Percentiles rank a stretch among this genome's conserved stretches.
Conservation (phyloP, 2,329 filamentous ascomycete species). For the Colletotrichum navitas region DNA sequence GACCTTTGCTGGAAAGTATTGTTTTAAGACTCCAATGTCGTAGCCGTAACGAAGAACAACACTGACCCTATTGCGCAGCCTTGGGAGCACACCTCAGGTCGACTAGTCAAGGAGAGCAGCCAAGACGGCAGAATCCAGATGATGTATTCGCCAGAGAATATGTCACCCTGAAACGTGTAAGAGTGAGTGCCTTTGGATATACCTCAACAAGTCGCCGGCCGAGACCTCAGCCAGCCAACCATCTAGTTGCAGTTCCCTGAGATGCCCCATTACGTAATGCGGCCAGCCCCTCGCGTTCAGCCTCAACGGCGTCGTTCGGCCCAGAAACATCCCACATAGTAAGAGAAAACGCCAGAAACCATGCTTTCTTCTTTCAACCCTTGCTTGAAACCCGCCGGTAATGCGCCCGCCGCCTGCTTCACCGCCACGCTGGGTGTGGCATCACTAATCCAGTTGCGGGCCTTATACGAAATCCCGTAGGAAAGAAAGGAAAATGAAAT, state of each 20-base stretch:
- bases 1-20: too few relatives aligned
- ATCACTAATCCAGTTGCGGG: constrained; percentile 6
- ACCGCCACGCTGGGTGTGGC: constrained; percentile 21
- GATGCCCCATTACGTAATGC: constrained; percentile 26
- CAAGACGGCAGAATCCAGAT: not conserved
- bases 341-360: constrained; percentile 13
- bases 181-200: not conserved
- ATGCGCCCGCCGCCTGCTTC: not conserved
- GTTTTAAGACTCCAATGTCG: not conserved
- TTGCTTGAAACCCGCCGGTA: not conserved
- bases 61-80: not conserved
- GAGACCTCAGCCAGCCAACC: not conserved
- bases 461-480: not conserved
- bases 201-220: constrained; percentile 29
- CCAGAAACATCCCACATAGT: not conserved
- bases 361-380: constrained; percentile 22
- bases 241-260: not conserved
- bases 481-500: not conserved
- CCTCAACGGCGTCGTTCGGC: constrained; percentile 3
- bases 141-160: not conserved
- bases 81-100: not conserved
- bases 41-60: not conserved
- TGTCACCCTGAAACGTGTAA: not conserved
- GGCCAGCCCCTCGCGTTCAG: not conserved
- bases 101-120: not conserved